Percentiles rank a stretch among this genome's conserved stretches.
phyloP scores from a whole-genome alignment of 73 alveolate genomes.

The Stentor coeruleus region DNA sequence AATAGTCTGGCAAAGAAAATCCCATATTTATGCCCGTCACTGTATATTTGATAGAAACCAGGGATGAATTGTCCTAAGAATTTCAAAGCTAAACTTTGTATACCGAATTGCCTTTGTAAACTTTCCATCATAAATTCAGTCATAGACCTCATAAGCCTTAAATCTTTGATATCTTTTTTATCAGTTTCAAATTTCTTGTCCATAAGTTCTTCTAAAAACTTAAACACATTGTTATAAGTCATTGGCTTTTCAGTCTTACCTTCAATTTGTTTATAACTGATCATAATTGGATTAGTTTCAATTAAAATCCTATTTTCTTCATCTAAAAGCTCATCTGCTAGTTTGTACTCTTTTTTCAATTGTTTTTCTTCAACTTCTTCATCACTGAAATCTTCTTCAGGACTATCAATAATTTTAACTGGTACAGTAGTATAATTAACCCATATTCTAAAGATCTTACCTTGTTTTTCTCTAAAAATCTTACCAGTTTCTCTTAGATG shows the following conservation, averaged over 20 bases:
- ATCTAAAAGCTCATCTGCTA: neutral
- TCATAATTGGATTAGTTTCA: neutral
- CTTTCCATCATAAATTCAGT: constrained; percentile 1
- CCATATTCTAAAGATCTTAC: no score
- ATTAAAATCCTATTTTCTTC: neutral
- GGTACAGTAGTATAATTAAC: no score
- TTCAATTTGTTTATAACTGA: neutral
- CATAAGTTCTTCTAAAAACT: constrained; percentile 25
- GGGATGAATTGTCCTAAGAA: neutral
- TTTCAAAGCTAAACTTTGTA: neutral
- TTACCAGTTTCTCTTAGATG: no score
- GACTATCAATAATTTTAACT: no score
- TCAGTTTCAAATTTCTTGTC: constrained; percentile 25
- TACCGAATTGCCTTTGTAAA: constrained; percentile 5
- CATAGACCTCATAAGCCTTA: neutral
- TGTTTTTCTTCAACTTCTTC: no score
- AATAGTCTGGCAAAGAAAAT: neutral
- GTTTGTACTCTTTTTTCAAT: no score
- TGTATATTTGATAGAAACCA: neutral
- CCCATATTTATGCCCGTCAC: constrained; percentile 22
- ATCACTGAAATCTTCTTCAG: no score
- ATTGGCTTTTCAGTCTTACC: constrained; percentile 18
- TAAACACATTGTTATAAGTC: constrained; percentile 13
- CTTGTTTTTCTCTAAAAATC: no score
- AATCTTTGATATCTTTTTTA: neutral